Base-by-base conservation (phyloP, 148 eudicot species). In the Beta vulgaris region DNA sequence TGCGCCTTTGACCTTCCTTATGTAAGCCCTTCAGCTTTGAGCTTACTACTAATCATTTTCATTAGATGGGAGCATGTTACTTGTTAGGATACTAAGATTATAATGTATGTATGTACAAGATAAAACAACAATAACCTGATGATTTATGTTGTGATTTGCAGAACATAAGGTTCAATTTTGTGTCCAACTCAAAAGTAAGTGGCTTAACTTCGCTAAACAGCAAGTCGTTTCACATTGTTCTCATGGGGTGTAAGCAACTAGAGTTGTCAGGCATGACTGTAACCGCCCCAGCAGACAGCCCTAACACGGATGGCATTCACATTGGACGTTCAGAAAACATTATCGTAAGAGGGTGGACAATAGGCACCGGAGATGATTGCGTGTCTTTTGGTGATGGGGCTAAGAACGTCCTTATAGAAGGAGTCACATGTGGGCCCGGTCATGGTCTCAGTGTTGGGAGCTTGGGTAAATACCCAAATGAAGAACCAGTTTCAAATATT, bases 391-490 rank as follows among this genome's bases (percentile, higher is more conserved):
- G 93, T 0, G 91, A 89, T 16, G 93, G 90, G 6, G 72, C 75
- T 8, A 67, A 83, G 28, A 79, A 86, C 13, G 32, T 91, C 15
- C 23, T 29, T 1, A 68, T 89, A 4, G 76, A 86, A 40, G 71
- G 64, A 42, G 82, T 91, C 16, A 77, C 74, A 0, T 91, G 96
- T 72, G 91, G 96, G 1, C 93, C 90, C 0, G 93, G 96, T 46
- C 96, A 85, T 36, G 93, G 93, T n/a, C 83, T 91, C 59, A 86
- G 91, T 35, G 62, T 91, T 0, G 92, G 91, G 35, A 91, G 96
- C 75, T 81, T 91, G 8, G 92, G 92, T 6, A 78, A 54, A 79
- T 78, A 77, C 75, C 43, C 39, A 2, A 73, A 75, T 13, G 90
- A 89, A 77, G 78, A 72, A 4, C 80, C 84, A 4, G 85, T 89